Evolutionary conservation across 805 yeast species (phyloP), one percentile per base, ranked within the genome.

Genomic region (Teunomyces aglyptinius): DNA sequence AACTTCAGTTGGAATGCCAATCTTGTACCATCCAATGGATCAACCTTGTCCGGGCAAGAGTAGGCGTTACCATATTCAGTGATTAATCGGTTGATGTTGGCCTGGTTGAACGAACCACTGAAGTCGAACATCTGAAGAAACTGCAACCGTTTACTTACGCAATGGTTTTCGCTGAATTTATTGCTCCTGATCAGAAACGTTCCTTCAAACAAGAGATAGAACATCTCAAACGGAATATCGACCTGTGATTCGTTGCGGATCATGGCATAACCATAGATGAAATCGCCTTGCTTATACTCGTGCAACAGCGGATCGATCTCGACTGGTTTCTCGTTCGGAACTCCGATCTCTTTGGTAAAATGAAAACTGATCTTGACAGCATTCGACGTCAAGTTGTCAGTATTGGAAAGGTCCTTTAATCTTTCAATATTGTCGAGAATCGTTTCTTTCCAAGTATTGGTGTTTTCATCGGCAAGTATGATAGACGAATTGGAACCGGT

Each of bases 241-340:
- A 62, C 51, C 1, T 58, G 44, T 1, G 78, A 61, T 5, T 54
- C 64, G 54, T 81, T 81, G 43, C 67, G 64, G 16, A 80, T 65
- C 0, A 60, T 52, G 6, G 77, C 64, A 53, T 75, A 80, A 0
- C 92, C 92, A 55, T 79, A 75, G 11, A 85, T 69, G 16, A 71
- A 70, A 57, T 85, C 90, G n/a, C 89, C 89, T 10, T 84, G 82
- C 15, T 78, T 78, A 57, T 78, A 85, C 58, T 82, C 87, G 50
- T 52, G 60, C 19, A 57, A 46, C 46, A 63, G 60, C 6, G 66
- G 63, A 44, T 69, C 67, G 5, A 70, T 61, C 20, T 53, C 48
- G 27, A 53, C 60, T 4, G 70, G 71, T 1, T 32, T 45, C 43
- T 55, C 50, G 5, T 68, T 68, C 2, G 51, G 22, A 35, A 59